A percentile compares a stretch with the other conserved stretches of the same genome.
phyloP scores from a whole-genome alignment of 169 alveolate species.

The Hammondia hammondi region DNA sequence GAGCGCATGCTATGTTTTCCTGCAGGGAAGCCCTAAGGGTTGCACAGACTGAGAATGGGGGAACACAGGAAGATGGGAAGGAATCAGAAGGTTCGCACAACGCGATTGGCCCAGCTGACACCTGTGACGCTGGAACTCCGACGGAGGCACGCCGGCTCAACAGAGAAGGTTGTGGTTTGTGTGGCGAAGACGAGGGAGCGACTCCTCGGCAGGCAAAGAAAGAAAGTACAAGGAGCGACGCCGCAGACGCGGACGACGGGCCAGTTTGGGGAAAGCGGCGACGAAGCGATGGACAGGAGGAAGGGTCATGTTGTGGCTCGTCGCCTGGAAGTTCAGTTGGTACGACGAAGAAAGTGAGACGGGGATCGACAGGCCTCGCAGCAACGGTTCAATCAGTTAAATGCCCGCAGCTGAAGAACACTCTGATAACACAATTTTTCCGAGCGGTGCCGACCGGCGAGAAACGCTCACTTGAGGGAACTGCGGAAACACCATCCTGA shows the following conservation, averaged over 20 bases:
- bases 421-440: slow-evolving; percentile 17
- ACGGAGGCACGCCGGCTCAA: neutral
- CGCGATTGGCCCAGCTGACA: neutral
- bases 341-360: slow-evolving; percentile 32
- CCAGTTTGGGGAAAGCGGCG: neutral
- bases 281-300: neutral
- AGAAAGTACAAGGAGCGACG: neutral
- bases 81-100: neutral
- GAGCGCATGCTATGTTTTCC: no score
- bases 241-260: neutral
- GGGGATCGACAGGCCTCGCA: neutral
- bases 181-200: neutral
- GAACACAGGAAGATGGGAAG: no score
- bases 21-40: neutral
- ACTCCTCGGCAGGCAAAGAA: neutral
- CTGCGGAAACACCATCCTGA: neutral
- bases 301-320: neutral
- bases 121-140: neutral
- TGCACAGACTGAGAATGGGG: no score
- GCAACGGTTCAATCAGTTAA: neutral
- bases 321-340: slow-evolving; percentile 9
- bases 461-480: neutral
- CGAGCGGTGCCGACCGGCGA: neutral
- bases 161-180: neutral
- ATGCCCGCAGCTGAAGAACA: neutral